A percentile compares a stretch with the other conserved stretches of the same genome.
These are phyloP conservation scores for Lasiodiplodia theobromae DNA, from an alignment of 2,329 filamentous ascomycete species.

Conservation along the genomic window DNA sequence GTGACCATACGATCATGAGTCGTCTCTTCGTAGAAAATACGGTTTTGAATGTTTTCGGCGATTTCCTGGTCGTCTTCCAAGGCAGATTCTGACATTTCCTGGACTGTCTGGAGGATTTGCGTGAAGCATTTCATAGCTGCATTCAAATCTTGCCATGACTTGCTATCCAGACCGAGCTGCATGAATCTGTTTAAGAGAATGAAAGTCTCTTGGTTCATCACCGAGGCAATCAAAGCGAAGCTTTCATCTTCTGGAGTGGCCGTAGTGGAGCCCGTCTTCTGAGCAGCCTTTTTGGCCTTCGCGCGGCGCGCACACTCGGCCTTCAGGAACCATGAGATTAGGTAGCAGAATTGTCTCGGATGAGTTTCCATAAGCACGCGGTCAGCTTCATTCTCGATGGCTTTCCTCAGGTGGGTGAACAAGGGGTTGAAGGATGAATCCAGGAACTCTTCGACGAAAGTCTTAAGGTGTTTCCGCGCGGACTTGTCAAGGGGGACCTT, in stretches of 20 bases:
- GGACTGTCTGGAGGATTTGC: slow-evolving; percentile 88
- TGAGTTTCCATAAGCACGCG: slow-evolving; percentile 78
- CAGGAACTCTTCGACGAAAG: slow-evolving; percentile 90
- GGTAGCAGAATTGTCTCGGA: slow-evolving; percentile 86
- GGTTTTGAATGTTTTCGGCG: slow-evolving; percentile 93
- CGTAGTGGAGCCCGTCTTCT: slow-evolving; percentile 46
- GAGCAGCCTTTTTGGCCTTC: slow-evolving; percentile 53
- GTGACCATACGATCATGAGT: slow-evolving; percentile 87
- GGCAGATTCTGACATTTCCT: slow-evolving; percentile 85
- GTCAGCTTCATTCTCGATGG: slow-evolving; percentile 87
- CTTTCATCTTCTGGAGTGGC: slow-evolving; percentile 67
- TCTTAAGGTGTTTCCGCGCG: slow-evolving; percentile 78
- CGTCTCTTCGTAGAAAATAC: slow-evolving; percentile 97
- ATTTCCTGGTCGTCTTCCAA: slow-evolving; percentile 97
- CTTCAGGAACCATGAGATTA: slow-evolving; percentile 90
- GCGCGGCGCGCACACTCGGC: slow-evolving; percentile 79
- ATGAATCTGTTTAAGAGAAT: slow-evolving; percentile 85
- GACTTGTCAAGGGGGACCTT: slow-evolving; percentile 72
- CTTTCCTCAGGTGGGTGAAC: slow-evolving; percentile 84
- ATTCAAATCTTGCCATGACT: slow-evolving; percentile 85
- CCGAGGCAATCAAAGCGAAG: slow-evolving; percentile 86
- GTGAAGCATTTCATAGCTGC: slow-evolving; percentile 94
- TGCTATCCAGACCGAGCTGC: slow-evolving; percentile 78
- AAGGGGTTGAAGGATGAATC: slow-evolving; percentile 93
- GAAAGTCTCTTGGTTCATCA: slow-evolving; percentile 94